Evolutionary conservation across 2,329 filamentous ascomycete genomes (phyloP).

Genomic region (Dothiorella sarmentorum): DNA sequence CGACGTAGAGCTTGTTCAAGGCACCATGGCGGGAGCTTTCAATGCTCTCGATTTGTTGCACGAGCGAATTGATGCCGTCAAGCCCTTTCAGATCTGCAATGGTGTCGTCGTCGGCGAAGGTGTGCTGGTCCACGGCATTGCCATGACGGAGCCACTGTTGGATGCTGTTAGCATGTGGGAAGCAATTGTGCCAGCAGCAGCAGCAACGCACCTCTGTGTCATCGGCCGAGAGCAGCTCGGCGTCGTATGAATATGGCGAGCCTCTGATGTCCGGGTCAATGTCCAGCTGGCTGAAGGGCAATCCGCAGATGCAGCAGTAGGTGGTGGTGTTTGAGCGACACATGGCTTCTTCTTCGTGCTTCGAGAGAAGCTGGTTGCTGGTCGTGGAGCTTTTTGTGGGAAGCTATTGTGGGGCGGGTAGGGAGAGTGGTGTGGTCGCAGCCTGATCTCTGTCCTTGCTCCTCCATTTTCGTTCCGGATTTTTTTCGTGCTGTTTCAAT

Average conservation of each 20-base stretch:
- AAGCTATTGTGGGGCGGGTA: conserved; percentile 9
- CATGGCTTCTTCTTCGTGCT: background rate
- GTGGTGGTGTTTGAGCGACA: conserved; percentile 8
- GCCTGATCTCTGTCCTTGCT: conserved; percentile 9
- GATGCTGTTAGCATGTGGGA: background rate
- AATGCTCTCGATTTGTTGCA: background rate
- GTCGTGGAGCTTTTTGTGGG: background rate
- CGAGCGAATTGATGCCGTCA: background rate
- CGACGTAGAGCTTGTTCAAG: background rate
- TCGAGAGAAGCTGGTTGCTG: background rate
- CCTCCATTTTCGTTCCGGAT: background rate
- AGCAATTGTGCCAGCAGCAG: no score
- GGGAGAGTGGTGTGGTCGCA: conserved; percentile 11
- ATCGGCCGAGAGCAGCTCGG: background rate
- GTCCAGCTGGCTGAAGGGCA: background rate
- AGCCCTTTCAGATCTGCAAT: background rate
- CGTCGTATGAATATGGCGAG: conserved; percentile 1
- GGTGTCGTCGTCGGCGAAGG: background rate
- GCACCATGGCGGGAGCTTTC: background rate
- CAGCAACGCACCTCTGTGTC: background rate
- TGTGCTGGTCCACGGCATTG: background rate
- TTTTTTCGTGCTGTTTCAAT: conserved; percentile 6
- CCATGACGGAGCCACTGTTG: background rate
- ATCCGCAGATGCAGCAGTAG: conserved; percentile 14
- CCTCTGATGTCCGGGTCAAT: background rate